Conservation (phyloP, 2,329 filamentous ascomycete genomes). For the Penicillium griseofulvum region DNA sequence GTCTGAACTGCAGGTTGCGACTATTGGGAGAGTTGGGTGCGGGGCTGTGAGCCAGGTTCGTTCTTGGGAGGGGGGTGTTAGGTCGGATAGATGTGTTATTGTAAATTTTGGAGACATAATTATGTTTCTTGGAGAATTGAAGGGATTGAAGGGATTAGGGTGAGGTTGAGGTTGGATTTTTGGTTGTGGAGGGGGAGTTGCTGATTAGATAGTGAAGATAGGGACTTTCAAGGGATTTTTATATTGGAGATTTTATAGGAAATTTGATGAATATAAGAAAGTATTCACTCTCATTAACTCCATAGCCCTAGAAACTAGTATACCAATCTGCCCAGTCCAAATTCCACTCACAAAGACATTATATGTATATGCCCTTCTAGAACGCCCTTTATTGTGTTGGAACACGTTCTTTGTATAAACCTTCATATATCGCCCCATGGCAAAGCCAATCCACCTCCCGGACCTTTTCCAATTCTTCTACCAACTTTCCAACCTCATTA, state of each 20-base stretch:
- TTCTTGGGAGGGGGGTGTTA: conserved; percentile 51
- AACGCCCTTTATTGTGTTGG: conserved; percentile 17
- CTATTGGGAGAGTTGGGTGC: conserved; percentile 80
- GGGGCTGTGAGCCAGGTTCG: conserved; percentile 84
- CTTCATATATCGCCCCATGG: conserved; percentile 58
- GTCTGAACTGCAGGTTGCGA: conserved; percentile 83
- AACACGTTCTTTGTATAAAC: conserved; percentile 40
- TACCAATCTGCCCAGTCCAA: conserved; percentile 9
- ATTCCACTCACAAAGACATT: conserved; percentile 1
- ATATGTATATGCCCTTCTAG: conserved; percentile 1
- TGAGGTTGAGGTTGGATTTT: conserved; percentile 2
- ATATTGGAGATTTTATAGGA: neutral
- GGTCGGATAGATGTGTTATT: conserved; percentile 50
- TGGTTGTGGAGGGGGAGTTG: conserved; percentile 4
- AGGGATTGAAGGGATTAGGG: conserved; percentile 1
- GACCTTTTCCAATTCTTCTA: conserved; percentile 57
- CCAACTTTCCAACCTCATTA: conserved; percentile 57
- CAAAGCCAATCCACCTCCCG: conserved; percentile 59
- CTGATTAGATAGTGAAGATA: conserved; percentile 8
- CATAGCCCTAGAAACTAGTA: neutral
- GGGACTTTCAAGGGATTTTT: no score
- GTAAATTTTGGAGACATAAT: neutral
- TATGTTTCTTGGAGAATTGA: neutral
- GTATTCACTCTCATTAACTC: neutral
- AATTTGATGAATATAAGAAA: neutral